A percentile compares a stretch with the other conserved stretches of the same genome.
Conservation (phyloP, 1,284 basidiomycete genomes). For the Apiotrichum laibachii region DNA sequence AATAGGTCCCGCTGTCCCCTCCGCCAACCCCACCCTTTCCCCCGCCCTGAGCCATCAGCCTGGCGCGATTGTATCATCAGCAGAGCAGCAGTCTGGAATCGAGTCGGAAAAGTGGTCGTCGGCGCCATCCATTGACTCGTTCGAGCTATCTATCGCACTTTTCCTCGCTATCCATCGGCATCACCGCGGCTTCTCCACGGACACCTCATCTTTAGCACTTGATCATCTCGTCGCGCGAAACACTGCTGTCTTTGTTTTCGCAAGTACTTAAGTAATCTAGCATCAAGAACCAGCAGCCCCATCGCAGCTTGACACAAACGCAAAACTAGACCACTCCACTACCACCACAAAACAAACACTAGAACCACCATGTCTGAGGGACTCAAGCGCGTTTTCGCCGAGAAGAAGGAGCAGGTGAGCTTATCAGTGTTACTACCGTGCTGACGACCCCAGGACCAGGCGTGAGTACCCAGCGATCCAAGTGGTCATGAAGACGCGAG, state of each 20-base stretch:
- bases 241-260: too few species aligned
- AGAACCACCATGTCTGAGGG: slow-evolving; percentile 62
- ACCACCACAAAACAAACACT: background rate
- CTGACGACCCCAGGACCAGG: slow-evolving; percentile 35
- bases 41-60: background rate
- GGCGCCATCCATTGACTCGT: too few species aligned
- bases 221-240: too few species aligned
- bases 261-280: too few species aligned
- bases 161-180: background rate
- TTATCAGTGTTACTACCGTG: background rate
- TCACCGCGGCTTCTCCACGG: background rate
- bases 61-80: too few species aligned
- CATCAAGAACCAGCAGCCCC: too few species aligned
- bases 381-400: slow-evolving; percentile 69
- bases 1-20: too few species aligned
- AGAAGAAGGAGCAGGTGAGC: slow-evolving; percentile 65
- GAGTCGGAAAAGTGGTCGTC: slow-evolving; percentile 5
- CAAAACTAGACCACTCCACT: background rate
- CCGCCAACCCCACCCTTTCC: background rate
- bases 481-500: background rate
- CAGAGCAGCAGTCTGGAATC: background rate
- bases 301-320: background rate
- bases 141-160: too few species aligned
- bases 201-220: background rate
- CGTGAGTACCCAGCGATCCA: slow-evolving; percentile 31